Evolutionary conservation across 2,329 filamentous ascomycete genomes (phyloP).

Genomic region (Sarocladium brachiariae): DNA sequence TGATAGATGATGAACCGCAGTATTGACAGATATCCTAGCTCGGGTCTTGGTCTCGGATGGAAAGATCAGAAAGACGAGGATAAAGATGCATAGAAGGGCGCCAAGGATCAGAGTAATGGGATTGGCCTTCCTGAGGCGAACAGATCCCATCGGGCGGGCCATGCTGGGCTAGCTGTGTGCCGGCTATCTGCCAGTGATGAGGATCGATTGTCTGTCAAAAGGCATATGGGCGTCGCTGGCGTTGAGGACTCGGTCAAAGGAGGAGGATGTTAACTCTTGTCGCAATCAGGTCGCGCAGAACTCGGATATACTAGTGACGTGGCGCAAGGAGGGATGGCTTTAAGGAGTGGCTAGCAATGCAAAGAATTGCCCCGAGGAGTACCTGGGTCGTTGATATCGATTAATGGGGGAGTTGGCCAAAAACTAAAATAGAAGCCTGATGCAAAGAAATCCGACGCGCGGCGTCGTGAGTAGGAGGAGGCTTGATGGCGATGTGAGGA

Average conservation of each 20-base stretch:
- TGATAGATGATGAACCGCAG: slow-evolving; percentile 36
- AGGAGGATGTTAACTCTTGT: no score
- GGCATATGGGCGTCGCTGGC: neutral
- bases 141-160: slow-evolving; percentile 53
- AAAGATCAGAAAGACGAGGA: slow-evolving; percentile 56
- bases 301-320: neutral
- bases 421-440: neutral
- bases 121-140: slow-evolving; percentile 73
- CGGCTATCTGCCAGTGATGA: slow-evolving; percentile 1
- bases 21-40: slow-evolving; percentile 38
- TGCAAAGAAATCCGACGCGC: neutral
- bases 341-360: slow-evolving; percentile 7
- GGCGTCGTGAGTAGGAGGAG: slow-evolving; percentile 1
- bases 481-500: neutral
- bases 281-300: neutral
- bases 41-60: slow-evolving; percentile 41
- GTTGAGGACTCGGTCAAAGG: neutral
- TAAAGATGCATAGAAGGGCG: slow-evolving; percentile 63
- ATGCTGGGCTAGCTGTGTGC: slow-evolving; percentile 26
- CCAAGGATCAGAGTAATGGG: slow-evolving; percentile 70
- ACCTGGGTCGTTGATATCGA: no score
- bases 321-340: neutral
- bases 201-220: neutral
- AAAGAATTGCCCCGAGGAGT: neutral
- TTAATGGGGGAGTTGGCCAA: neutral